Base-by-base conservation (phyloP, 169 alveolate species). In the Fabrea salina region DNA sequence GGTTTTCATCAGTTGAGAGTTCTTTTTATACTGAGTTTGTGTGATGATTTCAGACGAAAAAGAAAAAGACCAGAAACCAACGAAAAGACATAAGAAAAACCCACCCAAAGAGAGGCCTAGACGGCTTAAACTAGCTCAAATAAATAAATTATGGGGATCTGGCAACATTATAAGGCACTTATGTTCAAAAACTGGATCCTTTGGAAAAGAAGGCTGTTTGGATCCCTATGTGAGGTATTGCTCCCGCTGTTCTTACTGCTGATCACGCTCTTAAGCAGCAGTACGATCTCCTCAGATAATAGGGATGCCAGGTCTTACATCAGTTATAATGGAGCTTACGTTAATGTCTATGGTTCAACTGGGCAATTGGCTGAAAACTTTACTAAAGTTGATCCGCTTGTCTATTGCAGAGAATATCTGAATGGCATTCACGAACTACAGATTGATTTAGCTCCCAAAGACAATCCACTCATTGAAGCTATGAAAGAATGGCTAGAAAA, bases 381-480 rank as follows among this genome's bases (percentile, higher is more conserved):
- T n/a, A n/a, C n/a, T n/a, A n/a, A n/a, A n/a, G n/a, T 51, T 6
- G 59, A 51, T 11, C 59, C 59, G 19, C 25, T 33, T 4, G 59
- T 51, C 59, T 22, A 51, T 7, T 22, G 19, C 27, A 5, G 37
- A 51, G 59, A 51, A 5, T 51, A 22, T 58, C 76, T 37, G 19
- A 40, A 67, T 49, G 82, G 82, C 32, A 57, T 86, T 35, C 75
- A 72, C 6, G 85, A 85, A 56, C 56, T 51, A n/a, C 83, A 82
- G 56, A 72, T 68, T 8, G 83, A 81, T 64, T 86, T 86, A 68
- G 75, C 16, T 37, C 89, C 93, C 4, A 86, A 83, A 30, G 71
- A 80, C 61, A 79, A 81, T 40, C 75, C 85, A 6, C 68, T 58
- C 57, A 37, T 92, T 27, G 50, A 74, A 53, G 80, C 86, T 39